These are phyloP conservation scores for Backusella sp. DNA, from an alignment of 192 early-diverging fungal genomes.

Conservation along the genomic window DNA sequence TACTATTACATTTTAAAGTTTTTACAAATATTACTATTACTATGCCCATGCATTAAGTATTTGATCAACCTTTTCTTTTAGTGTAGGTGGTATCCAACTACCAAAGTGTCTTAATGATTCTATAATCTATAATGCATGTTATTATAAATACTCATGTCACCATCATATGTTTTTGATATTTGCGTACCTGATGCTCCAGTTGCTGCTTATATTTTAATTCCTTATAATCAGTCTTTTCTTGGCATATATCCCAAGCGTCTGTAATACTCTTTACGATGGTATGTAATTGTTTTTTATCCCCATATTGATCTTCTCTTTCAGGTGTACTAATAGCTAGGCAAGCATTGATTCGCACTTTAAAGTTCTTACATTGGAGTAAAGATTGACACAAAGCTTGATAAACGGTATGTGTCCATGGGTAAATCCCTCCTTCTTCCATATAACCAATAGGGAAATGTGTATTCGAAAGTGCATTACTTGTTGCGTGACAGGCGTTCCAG, in stretches of 20 bases:
- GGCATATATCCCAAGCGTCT: conserved; percentile 15
- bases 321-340: conserved; percentile 49
- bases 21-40: background rate
- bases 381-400: conserved; percentile 55
- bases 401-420: conserved; percentile 49
- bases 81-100: background rate
- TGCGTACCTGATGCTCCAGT: conserved; percentile 21
- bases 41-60: background rate
- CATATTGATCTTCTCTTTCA: conserved; percentile 38
- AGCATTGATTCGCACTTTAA: conserved; percentile 78
- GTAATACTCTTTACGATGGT: conserved; percentile 38
- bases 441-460: conserved; percentile 57
- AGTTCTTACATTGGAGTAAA: conserved; percentile 62
- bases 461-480: conserved; percentile 59
- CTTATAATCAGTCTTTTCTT: conserved; percentile 14
- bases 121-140: background rate
- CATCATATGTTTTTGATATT: background rate
- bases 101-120: background rate
- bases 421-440: conserved; percentile 30
- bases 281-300: conserved; percentile 36
- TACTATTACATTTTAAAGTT: background rate
- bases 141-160: background rate
- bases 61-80: background rate
- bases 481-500: conserved; percentile 79
- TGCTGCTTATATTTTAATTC: conserved; percentile 30